Conservation (phyloP, 257 asterid genomes). For the Solanum corneliomulleri region DNA sequence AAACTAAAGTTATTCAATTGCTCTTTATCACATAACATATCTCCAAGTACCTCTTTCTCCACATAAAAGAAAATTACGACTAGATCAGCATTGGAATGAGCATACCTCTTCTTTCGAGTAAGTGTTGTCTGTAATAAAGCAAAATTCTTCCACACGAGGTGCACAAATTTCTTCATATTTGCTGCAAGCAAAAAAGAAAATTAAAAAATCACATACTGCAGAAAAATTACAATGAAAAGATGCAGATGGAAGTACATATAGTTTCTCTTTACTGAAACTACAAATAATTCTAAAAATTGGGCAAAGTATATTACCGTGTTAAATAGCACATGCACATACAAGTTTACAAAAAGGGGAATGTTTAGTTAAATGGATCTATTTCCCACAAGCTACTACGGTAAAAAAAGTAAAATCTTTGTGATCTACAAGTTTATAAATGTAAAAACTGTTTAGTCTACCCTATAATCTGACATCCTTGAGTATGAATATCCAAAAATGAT, state of each 20-base stretch:
- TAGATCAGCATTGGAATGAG: neutral
- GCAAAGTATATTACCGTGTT: neutral
- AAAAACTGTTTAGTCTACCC: neutral
- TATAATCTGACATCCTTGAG: neutral
- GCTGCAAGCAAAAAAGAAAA: conserved; percentile 31
- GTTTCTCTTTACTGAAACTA: neutral
- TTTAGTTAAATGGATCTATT: neutral
- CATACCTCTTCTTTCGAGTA: conserved; percentile 81
- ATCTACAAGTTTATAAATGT: neutral
- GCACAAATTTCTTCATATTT: conserved; percentile 96
- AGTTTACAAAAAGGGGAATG: neutral
- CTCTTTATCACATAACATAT: neutral
- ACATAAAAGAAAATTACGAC: neutral
- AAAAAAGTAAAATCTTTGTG: neutral
- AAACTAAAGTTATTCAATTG: neutral
- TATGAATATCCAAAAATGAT: neutral
- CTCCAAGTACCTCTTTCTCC: neutral
- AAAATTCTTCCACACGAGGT: conserved; percentile 87
- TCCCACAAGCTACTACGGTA: neutral
- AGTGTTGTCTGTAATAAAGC: conserved; percentile 90
- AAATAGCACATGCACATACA: neutral
- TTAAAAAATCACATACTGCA: neutral
- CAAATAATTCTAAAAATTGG: neutral
- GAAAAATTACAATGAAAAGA: neutral
- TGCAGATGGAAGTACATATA: neutral